Evolutionary conservation across 2,329 filamentous ascomycete genomes (phyloP), one percentile per base, ranked within the genome.

Genomic region (Colletotrichum lindemuthianum): DNA sequence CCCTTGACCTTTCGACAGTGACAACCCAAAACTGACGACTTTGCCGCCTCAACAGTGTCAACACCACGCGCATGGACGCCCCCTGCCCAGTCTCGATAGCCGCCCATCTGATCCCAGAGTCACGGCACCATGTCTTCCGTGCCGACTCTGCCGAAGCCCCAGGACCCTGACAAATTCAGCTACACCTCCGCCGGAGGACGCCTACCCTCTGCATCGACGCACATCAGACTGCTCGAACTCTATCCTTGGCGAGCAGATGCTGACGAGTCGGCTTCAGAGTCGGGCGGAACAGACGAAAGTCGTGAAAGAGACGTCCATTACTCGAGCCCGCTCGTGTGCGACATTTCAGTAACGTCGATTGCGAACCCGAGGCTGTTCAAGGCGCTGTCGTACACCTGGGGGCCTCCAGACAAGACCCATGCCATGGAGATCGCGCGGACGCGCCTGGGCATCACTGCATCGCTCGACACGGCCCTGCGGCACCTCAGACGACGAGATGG

Each of bases 321-420:
- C 45, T 45, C 58, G n/a, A 57, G 47, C 55, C 54, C 54, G 15
- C 40, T 66, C 6, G 8, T 12, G 13, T 67, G 66, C 59, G 33
- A n/a, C 36, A 34, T 66, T 9, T 56, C 54, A 16, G 37, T 36
- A 24, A 59, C 49, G 45, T 39, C 53, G 12, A 54, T 66, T 41
- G 63, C 41, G 34, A 53, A 13, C 6, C 63, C 63, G 40, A 69
- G 67, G 13, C 55, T 55, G 7, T 73, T 68, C 61, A 64, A 69
- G 49, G 68, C 70, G 45, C 58, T 73, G 12, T 73, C 71, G 3
- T 72, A 73, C 53, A 72, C 67, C 8, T 72, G 71, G 71, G 70
- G 70, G 10, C 54, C 48, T 2, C 58, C 66, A 1, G 40, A 51
- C 9, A 54, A 60, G 15, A 51, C 53, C 32, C 63, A 56, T 40